Evolutionary conservation across 148 eudicot species (phyloP), one percentile per base, ranked within the genome.

Genomic region (Rhododendron vialii): DNA sequence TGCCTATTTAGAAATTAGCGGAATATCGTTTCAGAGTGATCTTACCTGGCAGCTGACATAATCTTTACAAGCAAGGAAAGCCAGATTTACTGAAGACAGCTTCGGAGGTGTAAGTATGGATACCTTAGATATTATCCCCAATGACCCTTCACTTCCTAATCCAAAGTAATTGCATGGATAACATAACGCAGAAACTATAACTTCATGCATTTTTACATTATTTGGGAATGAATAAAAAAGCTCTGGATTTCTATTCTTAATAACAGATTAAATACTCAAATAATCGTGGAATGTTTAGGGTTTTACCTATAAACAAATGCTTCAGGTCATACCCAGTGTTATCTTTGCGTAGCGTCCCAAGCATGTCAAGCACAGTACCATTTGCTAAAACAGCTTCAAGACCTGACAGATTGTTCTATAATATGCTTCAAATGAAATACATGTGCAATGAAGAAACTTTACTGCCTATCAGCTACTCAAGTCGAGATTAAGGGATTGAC

Each of bases 281-380:
- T 33, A 38, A 51, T 47, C 22, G 17, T 20, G 82, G 18, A 3
- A 61, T 53, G 67, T 41, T 22, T 24, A 83, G 20, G 63, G 26
- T 78, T 82, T 57, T 87, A 95, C 99, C 99, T 93, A 96, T 94
- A 87, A 96, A 95, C 89, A 95, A 95, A 91, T 96, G 99, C 93
- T 96, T 96, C 92, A 96, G 89, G 92, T 96, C 99, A 90, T 96
- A 96, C 89, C 99, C 99, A 88, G 99, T 96, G 89, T 96, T 96
- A 87, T 96, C 99, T 92, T 96, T 96, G 67, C 99, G 96, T 83
- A 95, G 89, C 82, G 98, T 95, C 73, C 98, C 96, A 86, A 96
- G 96, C 98, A 96, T 94, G 88, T 96, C 98, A 91, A 96, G 91
- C 88, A 96, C 93, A 28, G 93, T 91, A 84, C 99, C 99, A 95